Base-by-base conservation (phyloP, 2,329 filamentous ascomycete genomes). In the Calonectria hawksworthii region DNA sequence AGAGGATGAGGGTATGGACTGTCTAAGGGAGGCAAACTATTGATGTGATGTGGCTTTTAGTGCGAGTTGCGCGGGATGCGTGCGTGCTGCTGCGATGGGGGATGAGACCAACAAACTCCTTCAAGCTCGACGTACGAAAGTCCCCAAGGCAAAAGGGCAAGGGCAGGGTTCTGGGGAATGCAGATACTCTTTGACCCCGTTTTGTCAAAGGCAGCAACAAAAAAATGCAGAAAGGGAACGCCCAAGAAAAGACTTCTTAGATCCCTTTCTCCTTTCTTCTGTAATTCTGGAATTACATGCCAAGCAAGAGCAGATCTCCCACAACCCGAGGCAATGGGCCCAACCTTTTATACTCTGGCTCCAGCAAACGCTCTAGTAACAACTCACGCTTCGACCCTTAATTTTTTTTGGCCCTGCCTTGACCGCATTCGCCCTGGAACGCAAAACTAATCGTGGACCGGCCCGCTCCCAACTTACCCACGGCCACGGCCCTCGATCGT, bases 301-400 rank as follows among this genome's bases (percentile, higher is more conserved):
- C 65, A 50, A 41, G n/a, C 38, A 41, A 64, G 18, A n/a, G 32
- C 67, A 61, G 38, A 54, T 21, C 59, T 30, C 32, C 52, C 52
- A 41, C 51, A 70, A 21, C 51, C 21, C 26, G 21, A 41, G 66
- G 67, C 72, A 67, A 66, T 28, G 66, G 67, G 51, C 61, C 72
- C 66, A 28, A 56, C 61, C 54, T 44, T 72, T 74, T 74, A 74
- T 74, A 74, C 67, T 70, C 65, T 18, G 16, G n/a, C 30, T 23
- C 54, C 54, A 59, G n/a, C 13, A 41, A 41, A 18, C 36, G 36
- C 36, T 41, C 21, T 47, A 47, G 21, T 13, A 47, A 36, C 36
- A 21, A 6, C 23, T 26, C 32, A 59, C 18, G n/a, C n/a, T 21
- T 65, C 26, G 41, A 26, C 59, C n/a, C 28, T 38, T 65, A 30